phyloP scores from a whole-genome alignment of 768 basidiomycete genomes.

The Royoungia palumana region DNA sequence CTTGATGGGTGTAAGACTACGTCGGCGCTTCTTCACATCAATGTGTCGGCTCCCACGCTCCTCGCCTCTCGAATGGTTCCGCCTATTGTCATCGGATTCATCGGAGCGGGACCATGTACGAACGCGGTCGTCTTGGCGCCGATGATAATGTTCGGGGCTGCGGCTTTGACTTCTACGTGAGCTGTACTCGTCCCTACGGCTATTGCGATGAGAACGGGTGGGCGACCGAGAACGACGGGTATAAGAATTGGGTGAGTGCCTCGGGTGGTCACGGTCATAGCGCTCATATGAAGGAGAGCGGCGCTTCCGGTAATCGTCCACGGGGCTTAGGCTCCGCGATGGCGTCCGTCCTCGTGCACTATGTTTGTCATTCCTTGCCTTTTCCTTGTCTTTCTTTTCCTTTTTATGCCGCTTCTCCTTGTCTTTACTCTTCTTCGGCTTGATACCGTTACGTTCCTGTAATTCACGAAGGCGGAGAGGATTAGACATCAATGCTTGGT shows the following conservation, averaged over 20 bases:
- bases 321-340: slow-evolving; percentile 34
- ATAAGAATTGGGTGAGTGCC: slow-evolving; percentile 45
- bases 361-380: slow-evolving; percentile 27
- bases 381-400: slow-evolving; percentile 39
- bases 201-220: slow-evolving; percentile 19
- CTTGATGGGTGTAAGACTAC: slow-evolving; percentile 34
- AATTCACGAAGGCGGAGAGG: slow-evolving; percentile 80
- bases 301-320: slow-evolving; percentile 21
- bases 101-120: slow-evolving; percentile 49
- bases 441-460: slow-evolving; percentile 79
- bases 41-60: slow-evolving; percentile 21
- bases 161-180: slow-evolving; percentile 29
- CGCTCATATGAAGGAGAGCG: slow-evolving; percentile 33
- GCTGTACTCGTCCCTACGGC: slow-evolving; percentile 18
- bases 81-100: slow-evolving; percentile 46
- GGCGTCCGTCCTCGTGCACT: slow-evolving; percentile 28
- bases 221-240: slow-evolving; percentile 50
- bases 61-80: slow-evolving; percentile 27
- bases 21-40: slow-evolving; percentile 38
- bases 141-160: slow-evolving; percentile 26
- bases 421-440: slow-evolving; percentile 72
- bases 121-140: slow-evolving; percentile 22
- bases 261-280: slow-evolving; percentile 25
- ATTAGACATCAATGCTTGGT: slow-evolving; percentile 81
- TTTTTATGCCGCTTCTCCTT: slow-evolving; percentile 51